phyloP scores from a whole-genome alignment of 768 basidiomycete genomes.

The Trametes sanguinea region DNA sequence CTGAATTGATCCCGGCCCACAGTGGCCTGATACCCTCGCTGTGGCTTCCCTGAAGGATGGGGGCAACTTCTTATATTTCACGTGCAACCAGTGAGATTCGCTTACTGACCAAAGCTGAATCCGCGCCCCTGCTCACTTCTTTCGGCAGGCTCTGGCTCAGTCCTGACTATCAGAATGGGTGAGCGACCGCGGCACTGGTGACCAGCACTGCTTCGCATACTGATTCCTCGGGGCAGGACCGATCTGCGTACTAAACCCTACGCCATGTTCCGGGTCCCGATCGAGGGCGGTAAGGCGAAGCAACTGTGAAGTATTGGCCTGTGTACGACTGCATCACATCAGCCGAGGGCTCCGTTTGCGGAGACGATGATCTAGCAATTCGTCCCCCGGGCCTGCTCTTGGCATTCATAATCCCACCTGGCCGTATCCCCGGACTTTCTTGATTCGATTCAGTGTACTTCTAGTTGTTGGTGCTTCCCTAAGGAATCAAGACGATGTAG shows the following conservation, averaged over 20 bases:
- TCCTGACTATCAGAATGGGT: constrained; percentile 26
- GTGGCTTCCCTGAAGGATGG: constrained; percentile 18
- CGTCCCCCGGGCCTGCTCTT: no score
- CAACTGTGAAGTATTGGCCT: neutral
- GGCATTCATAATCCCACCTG: no score
- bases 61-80: constrained; percentile 26
- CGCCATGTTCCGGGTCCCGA: constrained; percentile 23
- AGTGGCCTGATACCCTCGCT: constrained; percentile 26
- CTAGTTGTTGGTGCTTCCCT: no score
- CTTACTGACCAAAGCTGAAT: no score
- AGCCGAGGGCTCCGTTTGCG: neutral
- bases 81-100: constrained; percentile 9
- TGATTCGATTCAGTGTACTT: no score
- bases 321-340: neutral
- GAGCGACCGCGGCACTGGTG: neutral
- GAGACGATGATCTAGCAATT: no score
- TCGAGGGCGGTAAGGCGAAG: constrained; percentile 17
- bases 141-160: constrained; percentile 20
- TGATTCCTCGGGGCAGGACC: neutral
- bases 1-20: neutral
- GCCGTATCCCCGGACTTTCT: no score
- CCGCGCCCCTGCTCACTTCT: neutral
- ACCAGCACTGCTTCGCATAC: neutral
- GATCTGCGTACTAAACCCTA: constrained; percentile 24
- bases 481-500: no score